These are phyloP conservation scores for Secale cereale DNA, from an alignment of 176 grass and related monocot species.

Conservation along the genomic window DNA sequence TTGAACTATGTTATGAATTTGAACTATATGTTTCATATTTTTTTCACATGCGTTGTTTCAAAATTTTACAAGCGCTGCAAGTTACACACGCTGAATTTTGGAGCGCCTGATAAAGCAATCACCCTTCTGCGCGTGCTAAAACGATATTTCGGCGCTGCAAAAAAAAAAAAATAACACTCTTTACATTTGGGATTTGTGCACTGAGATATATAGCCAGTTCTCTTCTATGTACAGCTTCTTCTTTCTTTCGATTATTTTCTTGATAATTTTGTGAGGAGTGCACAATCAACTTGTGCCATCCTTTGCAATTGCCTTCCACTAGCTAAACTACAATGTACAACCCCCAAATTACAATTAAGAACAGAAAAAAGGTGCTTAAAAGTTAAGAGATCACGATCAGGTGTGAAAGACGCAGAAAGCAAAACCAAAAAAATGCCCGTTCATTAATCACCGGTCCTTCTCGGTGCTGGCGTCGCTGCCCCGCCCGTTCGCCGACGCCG, in stretches of 20 bases:
- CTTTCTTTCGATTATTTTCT: neutral
- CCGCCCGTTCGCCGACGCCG: slow-evolving; percentile 39
- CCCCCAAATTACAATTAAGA: slow-evolving; percentile 18
- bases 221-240: neutral
- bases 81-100: no score
- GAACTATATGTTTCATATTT: no score
- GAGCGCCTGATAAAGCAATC: no score
- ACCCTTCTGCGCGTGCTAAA: no score
- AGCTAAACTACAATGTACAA: slow-evolving; percentile 40
- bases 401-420: neutral
- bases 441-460: slow-evolving; percentile 44
- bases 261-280: neutral
- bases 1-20: no score
- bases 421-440: neutral
- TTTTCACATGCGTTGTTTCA: no score
- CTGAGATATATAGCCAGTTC: neutral
- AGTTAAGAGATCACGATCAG: slow-evolving; percentile 7
- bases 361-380: neutral
- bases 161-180: no score
- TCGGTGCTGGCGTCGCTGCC: slow-evolving; percentile 33
- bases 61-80: no score
- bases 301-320: neutral
- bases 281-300: neutral
- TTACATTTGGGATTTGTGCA: neutral
- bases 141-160: no score